Base-by-base conservation (phyloP, 768 basidiomycete species). In the Porpolomopsis calyptriformis region DNA sequence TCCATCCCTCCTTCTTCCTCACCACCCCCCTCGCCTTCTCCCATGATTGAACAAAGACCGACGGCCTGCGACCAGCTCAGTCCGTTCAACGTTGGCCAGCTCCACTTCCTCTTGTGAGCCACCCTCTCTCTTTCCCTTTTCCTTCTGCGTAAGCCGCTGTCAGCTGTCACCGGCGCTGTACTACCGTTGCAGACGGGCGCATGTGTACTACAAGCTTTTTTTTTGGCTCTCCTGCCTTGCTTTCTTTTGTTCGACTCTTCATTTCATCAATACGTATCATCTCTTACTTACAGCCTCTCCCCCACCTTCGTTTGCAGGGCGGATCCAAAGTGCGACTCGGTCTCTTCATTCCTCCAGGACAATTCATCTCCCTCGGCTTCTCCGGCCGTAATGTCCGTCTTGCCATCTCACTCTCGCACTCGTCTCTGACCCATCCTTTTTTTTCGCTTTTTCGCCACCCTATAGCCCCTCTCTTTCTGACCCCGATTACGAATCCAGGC, bases 71-170 rank as follows among this genome's bases (percentile, higher is more conserved):
- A 66, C 60, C 67, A 74, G 62, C 70, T 77, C 54, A 74, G 73
- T 55, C 64, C 67, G 51, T 81, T 78, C 68, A 74, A 74, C 74
- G 69, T 80, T 48, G 72, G 74, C 33, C 78, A 80, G 58, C 71
- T 80, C 47, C 75, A 80, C 48, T 74, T 73, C 62, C 65, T 76
- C 8, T 70, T 80, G 77, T 76, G 59, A 64, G 72, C 71, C 41
- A 40, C 31, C 34, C 34, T 29, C 29, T 43, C 46, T n/a, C n/a
- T n/a, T n/a, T n/a, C n/a, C n/a, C n/a, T 53, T 36, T 36, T 53
- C 33, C 22, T 25, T 14, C 7, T 31, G 7, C 14, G 14, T 31
- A 31, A 31, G 29, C 53, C 55, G 52, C 61, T 59, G 53, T 60
- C 54, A 54, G 40, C 53, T 57, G 57, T 62, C 59, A 59, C 49